These are phyloP conservation scores for Gracilaria caudata DNA, from an alignment of 23 red algal genomes.

Conservation along the genomic window DNA sequence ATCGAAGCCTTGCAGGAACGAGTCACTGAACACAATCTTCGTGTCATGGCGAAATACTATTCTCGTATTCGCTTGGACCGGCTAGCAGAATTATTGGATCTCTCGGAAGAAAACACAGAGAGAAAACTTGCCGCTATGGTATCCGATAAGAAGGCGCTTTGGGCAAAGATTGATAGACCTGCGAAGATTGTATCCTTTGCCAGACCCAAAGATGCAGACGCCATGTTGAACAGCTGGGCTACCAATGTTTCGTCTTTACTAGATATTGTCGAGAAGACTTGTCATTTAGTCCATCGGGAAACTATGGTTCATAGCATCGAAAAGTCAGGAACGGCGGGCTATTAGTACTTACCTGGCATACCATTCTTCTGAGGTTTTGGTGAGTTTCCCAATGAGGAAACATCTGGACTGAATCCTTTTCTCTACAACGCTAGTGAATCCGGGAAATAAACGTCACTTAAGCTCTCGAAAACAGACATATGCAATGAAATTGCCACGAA, in stretches of 20 bases:
- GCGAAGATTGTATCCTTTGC: constrained; percentile 85
- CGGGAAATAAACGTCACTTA: not conserved
- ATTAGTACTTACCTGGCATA: not conserved
- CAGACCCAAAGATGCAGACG: constrained; percentile 73
- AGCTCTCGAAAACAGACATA: not conserved
- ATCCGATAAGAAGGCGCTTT: constrained; percentile 79
- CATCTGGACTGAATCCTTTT: not conserved
- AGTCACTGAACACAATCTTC: constrained; percentile 96
- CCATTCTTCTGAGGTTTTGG: not conserved
- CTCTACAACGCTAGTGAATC: not conserved
- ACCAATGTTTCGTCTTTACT: constrained; percentile 76
- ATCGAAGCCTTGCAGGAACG: constrained; percentile 69
- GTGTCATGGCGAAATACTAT: constrained; percentile 91
- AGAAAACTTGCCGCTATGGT: constrained; percentile 85
- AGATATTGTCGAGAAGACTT: constrained; percentile 83
- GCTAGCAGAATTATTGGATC: constrained; percentile 84
- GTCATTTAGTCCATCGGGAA: constrained; percentile 91
- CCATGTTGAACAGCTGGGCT: constrained; percentile 86
- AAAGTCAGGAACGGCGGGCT: constrained; percentile 9
- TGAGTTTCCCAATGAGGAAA: constrained; percentile 8
- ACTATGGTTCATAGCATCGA: constrained; percentile 78
- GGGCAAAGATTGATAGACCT: constrained; percentile 92
- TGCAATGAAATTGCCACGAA: constrained; percentile 3
- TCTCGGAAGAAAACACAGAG: constrained; percentile 78
- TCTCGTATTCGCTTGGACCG: constrained; percentile 73